These are phyloP conservation scores for Crepidotus sp. DNA, from an alignment of 1,284 basidiomycete species.

Conservation along the genomic window DNA sequence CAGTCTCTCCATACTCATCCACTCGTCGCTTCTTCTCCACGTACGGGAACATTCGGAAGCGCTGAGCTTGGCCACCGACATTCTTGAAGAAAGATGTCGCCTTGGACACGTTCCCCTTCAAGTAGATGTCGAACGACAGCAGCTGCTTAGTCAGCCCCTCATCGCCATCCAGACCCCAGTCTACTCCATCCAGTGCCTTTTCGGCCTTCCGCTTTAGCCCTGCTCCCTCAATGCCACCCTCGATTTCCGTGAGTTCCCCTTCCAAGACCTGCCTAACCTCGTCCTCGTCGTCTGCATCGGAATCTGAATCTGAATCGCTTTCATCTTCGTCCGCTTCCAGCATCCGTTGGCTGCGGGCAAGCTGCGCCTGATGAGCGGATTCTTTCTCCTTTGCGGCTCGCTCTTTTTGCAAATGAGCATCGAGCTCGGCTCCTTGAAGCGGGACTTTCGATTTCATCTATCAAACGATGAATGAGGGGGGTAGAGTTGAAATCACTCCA, in stretches of 20 bases:
- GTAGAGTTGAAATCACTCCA: neutral
- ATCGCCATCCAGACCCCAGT: slow-evolving; percentile 66
- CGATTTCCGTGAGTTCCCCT: slow-evolving; percentile 40
- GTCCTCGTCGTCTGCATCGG: slow-evolving; percentile 58
- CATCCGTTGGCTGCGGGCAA: slow-evolving; percentile 78
- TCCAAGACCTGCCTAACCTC: slow-evolving; percentile 58
- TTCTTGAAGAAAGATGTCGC: slow-evolving; percentile 79
- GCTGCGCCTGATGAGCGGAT: slow-evolving; percentile 78
- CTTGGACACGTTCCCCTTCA: slow-evolving; percentile 87
- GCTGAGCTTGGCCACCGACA: slow-evolving; percentile 54
- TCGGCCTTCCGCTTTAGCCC: slow-evolving; percentile 34
- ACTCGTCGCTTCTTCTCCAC: slow-evolving; percentile 88
- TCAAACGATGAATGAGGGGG: neutral
- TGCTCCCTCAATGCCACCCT: slow-evolving; percentile 24
- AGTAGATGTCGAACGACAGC: slow-evolving; percentile 90
- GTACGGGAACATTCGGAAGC: slow-evolving; percentile 97
- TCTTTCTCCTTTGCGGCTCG: slow-evolving; percentile 77
- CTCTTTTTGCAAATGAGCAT: slow-evolving; percentile 72
- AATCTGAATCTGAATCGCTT: slow-evolving; percentile 55
- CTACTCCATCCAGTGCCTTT: slow-evolving; percentile 46
- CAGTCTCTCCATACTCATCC: slow-evolving; percentile 92
- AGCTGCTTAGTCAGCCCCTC: slow-evolving; percentile 64
- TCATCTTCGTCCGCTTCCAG: slow-evolving; percentile 82
- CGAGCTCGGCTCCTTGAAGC: slow-evolving; percentile 79
- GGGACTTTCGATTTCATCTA: slow-evolving; percentile 87